These are phyloP conservation scores for Pseudonitzschia delicatissima DNA, from an alignment of 108 stramenopile species.

Conservation along the genomic window DNA sequence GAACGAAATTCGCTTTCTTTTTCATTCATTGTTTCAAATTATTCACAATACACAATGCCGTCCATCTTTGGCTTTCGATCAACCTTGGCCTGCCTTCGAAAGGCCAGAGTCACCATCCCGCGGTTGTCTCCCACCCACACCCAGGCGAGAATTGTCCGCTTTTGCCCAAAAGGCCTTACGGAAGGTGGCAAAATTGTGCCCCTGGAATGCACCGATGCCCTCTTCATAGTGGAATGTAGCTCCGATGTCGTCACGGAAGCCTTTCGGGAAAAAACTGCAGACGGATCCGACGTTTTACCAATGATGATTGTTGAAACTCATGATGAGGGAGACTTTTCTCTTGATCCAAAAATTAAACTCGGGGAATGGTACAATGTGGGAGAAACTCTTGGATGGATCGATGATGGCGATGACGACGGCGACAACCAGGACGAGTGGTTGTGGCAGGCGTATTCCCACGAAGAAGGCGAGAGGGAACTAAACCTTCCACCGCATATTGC, in stretches of 20 bases:
- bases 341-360: not conserved
- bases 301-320: slow-evolving; percentile 38
- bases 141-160: slow-evolving; percentile 19
- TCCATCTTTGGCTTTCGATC: not conserved
- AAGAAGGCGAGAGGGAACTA: not conserved
- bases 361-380: slow-evolving; percentile 31
- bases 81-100: slow-evolving; percentile 9
- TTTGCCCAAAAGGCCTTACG: not conserved
- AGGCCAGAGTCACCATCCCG: slow-evolving; percentile 21
- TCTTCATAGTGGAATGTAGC: slow-evolving; percentile 34
- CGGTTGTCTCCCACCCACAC: slow-evolving; percentile 35
- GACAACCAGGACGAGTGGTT: slow-evolving; percentile 29
- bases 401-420: slow-evolving; percentile 28
- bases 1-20: no score
- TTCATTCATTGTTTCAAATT: no score
- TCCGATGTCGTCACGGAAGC: slow-evolving; percentile 31
- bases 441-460: slow-evolving; percentile 38
- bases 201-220: slow-evolving; percentile 28
- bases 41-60: no score
- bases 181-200: not conserved
- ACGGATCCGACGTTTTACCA: slow-evolving; percentile 7
- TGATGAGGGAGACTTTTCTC: slow-evolving; percentile 22
- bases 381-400: slow-evolving; percentile 17
- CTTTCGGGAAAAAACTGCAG: slow-evolving; percentile 18
- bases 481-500: not conserved